Base-by-base conservation (phyloP, 768 basidiomycete genomes). In the Hericium rajendrae region DNA sequence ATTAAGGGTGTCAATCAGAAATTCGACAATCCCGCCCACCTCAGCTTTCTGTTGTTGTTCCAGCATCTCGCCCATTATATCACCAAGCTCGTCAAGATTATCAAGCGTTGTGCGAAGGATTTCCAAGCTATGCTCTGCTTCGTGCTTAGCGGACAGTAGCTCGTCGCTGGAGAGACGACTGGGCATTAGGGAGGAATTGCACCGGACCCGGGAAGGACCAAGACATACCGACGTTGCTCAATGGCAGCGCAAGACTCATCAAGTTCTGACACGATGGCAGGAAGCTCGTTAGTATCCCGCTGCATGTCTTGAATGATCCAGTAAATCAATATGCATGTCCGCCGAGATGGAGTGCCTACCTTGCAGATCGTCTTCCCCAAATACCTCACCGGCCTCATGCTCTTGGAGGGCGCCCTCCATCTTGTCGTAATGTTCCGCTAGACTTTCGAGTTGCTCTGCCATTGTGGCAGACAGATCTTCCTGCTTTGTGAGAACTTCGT, bases 11-110 rank as follows among this genome's bases (percentile, higher is more conserved):
- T 56, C 28, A 6, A 32, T 57, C 6, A 22, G 10, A 46, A 49
- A 56, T 28, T 24, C 26, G 53, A 60, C 9, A 28, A 9, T 50
- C 26, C 15, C 40, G 59, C 71, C 16, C 51, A 87, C 88, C 78
- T 91, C 86, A 6, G 88, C 79, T 6, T 70, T 69, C 54, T 86
- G 79, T 66, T 91, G 88, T 13, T 76, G 79, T 46, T 78, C 75
- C 5, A 92, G 68, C 85, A 92, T 89, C 54, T 85, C 84, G 0
- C 75, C 73, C 84, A 92, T 89, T 53, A 90, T 87, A 18, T 86
- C 83, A 1, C 84, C 90, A 3, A 92, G 76, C 62, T 86, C 83
- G 50, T 91, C 88, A 18, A 92, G 74, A 63, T 88, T 81, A 52
- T 82, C 77, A 28, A 92, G 69, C 13, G 75, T 77, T 38, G 64